A percentile compares a stretch with the other conserved stretches of the same genome.
Evolutionary conservation across 2,329 filamentous ascomycete genomes (phyloP).

Genomic region (Myriangium duriaei): DNA sequence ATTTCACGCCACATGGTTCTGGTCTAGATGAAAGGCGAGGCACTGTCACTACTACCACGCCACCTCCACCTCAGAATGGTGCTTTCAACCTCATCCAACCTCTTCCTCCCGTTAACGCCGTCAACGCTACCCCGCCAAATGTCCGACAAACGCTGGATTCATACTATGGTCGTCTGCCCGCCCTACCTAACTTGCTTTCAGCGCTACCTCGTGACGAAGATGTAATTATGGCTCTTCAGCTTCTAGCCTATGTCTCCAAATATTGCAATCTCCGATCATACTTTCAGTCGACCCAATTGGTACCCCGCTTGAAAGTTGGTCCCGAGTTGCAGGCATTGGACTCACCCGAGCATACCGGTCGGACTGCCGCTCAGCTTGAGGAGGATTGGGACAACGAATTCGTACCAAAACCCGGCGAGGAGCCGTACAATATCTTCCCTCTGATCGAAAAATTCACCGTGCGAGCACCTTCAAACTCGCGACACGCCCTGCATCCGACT

Average conservation of each 20-base stretch:
- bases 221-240: conserved; percentile 92
- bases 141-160: conserved; percentile 44
- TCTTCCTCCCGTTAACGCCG: conserved; percentile 48
- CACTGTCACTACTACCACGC: conserved; percentile 57
- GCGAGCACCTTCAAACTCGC: conserved; percentile 38
- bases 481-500: conserved; percentile 53
- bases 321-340: conserved; percentile 73
- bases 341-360: conserved; percentile 40
- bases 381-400: conserved; percentile 92
- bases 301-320: conserved; percentile 82
- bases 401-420: conserved; percentile 22
- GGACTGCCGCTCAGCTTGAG: conserved; percentile 40
- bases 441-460: conserved; percentile 97
- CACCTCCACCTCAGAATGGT: conserved; percentile 29
- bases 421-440: conserved; percentile 71
- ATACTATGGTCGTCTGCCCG: conserved; percentile 18
- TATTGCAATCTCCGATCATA: conserved; percentile 94
- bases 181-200: conserved; percentile 56
- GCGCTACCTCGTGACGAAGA: conserved; percentile 96
- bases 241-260: conserved; percentile 94
- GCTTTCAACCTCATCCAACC: conserved; percentile 47
- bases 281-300: conserved; percentile 88
- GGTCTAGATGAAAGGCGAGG: conserved; percentile 47
- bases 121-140: conserved; percentile 61
- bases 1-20: conserved; percentile 81